These are phyloP conservation scores for Plasmodium adleri DNA, from an alignment of 169 alveolate genomes.

Conservation along the genomic window DNA sequence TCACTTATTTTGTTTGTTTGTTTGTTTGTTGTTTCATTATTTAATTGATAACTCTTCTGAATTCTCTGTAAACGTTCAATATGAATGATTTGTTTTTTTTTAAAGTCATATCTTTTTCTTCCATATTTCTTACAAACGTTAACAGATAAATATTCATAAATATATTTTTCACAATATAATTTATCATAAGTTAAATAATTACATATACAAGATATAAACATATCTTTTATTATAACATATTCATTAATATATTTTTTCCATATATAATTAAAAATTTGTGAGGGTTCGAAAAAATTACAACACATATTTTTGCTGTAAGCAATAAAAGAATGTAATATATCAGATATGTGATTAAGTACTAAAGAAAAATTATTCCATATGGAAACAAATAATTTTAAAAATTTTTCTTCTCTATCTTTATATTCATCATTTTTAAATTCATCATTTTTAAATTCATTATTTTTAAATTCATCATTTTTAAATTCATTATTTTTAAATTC, in stretches of 20 bases:
- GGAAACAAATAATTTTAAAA: constrained; percentile 38
- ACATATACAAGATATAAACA: constrained; percentile 33
- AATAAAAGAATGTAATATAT: constrained; percentile 36
- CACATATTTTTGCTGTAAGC: constrained; percentile 29
- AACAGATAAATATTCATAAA: constrained; percentile 60
- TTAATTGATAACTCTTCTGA: not conserved
- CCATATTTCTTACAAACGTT: constrained; percentile 3
- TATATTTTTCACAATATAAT: constrained; percentile 27
- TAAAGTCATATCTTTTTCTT: not conserved
- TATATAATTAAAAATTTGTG: constrained; percentile 37
- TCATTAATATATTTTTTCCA: constrained; percentile 44
- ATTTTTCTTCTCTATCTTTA: constrained; percentile 8
- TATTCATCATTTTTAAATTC: constrained; percentile 31
- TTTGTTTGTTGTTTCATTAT: not conserved
- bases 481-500: constrained; percentile 48
- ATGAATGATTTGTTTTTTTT: not conserved
- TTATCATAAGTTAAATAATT: constrained; percentile 58
- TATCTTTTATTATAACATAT: constrained; percentile 22
- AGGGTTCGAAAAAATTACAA: constrained; percentile 24
- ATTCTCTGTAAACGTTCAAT: not conserved
- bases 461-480: constrained; percentile 12
- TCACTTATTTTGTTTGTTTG: not conserved
- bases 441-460: constrained; percentile 26
- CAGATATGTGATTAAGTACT: constrained; percentile 57
- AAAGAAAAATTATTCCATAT: constrained; percentile 54